Conservation (phyloP, 1,284 basidiomycete species). For the Cystobasidium pallidum region DNA sequence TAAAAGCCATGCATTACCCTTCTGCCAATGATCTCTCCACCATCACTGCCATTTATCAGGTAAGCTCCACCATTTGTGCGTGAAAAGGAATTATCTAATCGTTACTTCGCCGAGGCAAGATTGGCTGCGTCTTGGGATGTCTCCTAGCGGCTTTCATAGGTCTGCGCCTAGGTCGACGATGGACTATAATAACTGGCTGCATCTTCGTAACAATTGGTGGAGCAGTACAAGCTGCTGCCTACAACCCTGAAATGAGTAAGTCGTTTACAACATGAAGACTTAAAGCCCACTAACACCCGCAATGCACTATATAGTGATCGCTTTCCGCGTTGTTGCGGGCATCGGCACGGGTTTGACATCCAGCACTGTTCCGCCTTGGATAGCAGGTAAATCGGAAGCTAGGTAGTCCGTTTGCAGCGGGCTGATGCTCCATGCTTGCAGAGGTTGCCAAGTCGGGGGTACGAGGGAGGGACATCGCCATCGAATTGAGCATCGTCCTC, state of each 20-base stretch:
- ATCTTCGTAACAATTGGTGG: constrained; percentile 31
- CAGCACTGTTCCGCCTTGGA: constrained; percentile 28
- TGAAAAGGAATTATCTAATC: no score
- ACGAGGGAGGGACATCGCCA: constrained; percentile 32
- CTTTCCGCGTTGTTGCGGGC: constrained; percentile 35
- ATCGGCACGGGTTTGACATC: constrained; percentile 27
- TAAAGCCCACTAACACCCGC: neutral
- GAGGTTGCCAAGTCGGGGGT: constrained; percentile 29
- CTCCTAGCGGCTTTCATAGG: constrained; percentile 25
- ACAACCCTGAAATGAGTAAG: constrained; percentile 36
- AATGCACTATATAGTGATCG: constrained; percentile 26
- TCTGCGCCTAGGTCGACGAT: constrained; percentile 14
- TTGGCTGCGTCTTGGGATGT: constrained; percentile 34
- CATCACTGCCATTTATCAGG: constrained; percentile 31
- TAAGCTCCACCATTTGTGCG: neutral
- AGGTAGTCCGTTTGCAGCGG: neutral
- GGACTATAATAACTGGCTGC: constrained; percentile 36
- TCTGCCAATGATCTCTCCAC: constrained; percentile 20
- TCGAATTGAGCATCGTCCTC: constrained; percentile 32
- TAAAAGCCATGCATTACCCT: constrained; percentile 22
- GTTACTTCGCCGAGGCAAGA: neutral
- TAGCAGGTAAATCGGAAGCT: constrained; percentile 10
- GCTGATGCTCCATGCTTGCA: neutral
- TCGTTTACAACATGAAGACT: neutral
- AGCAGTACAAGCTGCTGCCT: constrained; percentile 36